Base-by-base conservation (phyloP, 2,329 filamentous ascomycete genomes). In the Colletotrichum theobromicola region DNA sequence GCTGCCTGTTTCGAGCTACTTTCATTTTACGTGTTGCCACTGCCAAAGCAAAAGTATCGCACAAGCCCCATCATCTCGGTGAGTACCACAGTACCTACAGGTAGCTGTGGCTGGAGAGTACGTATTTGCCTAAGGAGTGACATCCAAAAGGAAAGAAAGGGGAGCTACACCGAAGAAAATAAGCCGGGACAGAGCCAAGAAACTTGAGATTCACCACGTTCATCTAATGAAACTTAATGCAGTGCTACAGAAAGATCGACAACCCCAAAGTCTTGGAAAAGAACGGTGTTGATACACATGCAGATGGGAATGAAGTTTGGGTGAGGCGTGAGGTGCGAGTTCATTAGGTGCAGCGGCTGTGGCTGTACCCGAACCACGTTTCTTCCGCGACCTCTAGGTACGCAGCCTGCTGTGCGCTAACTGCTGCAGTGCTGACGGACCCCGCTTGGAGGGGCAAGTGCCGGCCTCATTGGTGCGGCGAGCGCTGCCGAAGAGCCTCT, bases 401-500 rank as follows among this genome's bases (percentile, higher is more conserved):
- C 72, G 50, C 42, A 53, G 42, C 63, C 24, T 66, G 63, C 65
- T 42, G 26, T 66, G 60, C 35, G 28, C 28, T 16, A 24, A 34
- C 18, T 24, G 7, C 26, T 61, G 50, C 46, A n/a, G 28, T 57
- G 64, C 18, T 34, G 46, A 26, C 5, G 21, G 10, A 57, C 68
- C 32, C 72, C 68, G 42, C 68, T 62, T 13, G 37, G 37, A 60
- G 50, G 55, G 28, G 34, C n/a, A 50, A 21, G 16, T 67, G 42
- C 61, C 42, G 30, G 34, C 57, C 42, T 63, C 26, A 74, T 74
- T 74, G 72, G 72, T 55, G 57, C 68, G 68, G 72, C 42, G 63
- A 28, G 62, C 9, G 46, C 35, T 67, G 30, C 72, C 62, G 62
- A 66, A 74, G 72, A 74, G 72, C 62, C 72, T 74, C 67, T 61